Base-by-base conservation (phyloP, 495 filamentous ascomycete genomes). In the Margaritispora aquatica region DNA sequence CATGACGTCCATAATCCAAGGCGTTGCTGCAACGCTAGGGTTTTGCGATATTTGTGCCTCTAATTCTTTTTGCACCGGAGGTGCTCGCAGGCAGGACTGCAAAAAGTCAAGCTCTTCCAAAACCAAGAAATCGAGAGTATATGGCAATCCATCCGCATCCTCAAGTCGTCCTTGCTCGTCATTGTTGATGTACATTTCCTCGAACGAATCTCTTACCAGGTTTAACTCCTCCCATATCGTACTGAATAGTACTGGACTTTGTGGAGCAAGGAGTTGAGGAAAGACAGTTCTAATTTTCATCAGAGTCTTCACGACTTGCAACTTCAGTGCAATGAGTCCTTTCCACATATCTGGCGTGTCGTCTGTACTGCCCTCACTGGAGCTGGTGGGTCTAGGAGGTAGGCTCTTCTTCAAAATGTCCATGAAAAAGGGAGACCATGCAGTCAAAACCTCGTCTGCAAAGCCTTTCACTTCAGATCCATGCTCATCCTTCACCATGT, bases 41-140 rank as follows among this genome's bases (percentile, higher is more conserved):
- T 86, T 77, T 13, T 73, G 69, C 26, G 74, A 69, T 34, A 96
- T 72, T 68, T 94, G 86, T 55, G 82, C 77, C 60, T 90, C 83
- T 21, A 96, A 80, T 70, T 96, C 89, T 64, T 88, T 86, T 58
- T 89, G 91, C 17, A 98, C 89, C 1, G 88, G 88, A 7, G 86
- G 81, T 8, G 90, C 91, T 54, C 88, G 85, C 54, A 97, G 73
- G 63, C 92, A 87, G 44, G 88, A 84, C 66, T 95, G 92, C 61
- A 97, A 84, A 61, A 97, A 89, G 70, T 98, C 94, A 11, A 98
- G 77, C 62, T 97, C 90, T 69, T 98, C 94, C 29, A 97, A 69
- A 8, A 97, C 83, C 41, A 97, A 80, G 64, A 95, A 90, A 70
- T 98, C 94, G n/a, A 98, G 78, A 0, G 91, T 93, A 71, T 93